Evolutionary conservation across 768 basidiomycete species (phyloP).

Genomic region (Royoungia palumana): DNA sequence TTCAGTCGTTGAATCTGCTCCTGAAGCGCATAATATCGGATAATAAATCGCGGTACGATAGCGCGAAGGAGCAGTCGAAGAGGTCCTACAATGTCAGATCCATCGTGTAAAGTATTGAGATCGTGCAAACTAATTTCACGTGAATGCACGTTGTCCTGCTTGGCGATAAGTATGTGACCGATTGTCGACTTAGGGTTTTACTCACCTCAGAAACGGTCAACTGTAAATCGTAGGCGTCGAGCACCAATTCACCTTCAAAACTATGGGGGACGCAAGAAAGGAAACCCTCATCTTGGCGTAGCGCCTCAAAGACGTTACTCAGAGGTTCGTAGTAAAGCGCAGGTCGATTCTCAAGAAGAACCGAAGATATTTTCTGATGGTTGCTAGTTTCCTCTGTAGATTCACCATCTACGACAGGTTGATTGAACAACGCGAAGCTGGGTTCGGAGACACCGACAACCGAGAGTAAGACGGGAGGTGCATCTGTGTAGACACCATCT

Average conservation of each 20-base stretch:
- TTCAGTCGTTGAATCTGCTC: constrained; percentile 48
- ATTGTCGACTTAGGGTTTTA: neutral
- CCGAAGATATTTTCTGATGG: constrained; percentile 23
- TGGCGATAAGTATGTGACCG: constrained; percentile 4
- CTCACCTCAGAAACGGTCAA: constrained; percentile 63
- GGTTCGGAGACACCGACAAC: constrained; percentile 38
- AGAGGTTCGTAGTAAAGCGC: constrained; percentile 78
- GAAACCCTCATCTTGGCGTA: constrained; percentile 56
- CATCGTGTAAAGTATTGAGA: constrained; percentile 66
- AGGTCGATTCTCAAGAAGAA: constrained; percentile 61
- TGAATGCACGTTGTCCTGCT: constrained; percentile 65
- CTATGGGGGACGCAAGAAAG: constrained; percentile 46
- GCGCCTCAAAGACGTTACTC: constrained; percentile 63
- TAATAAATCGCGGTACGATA: constrained; percentile 56
- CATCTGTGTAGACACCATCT: constrained; percentile 70
- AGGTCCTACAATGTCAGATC: constrained; percentile 56
- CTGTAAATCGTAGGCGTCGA: constrained; percentile 71
- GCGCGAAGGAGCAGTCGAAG: constrained; percentile 55
- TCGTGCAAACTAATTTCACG: constrained; percentile 72
- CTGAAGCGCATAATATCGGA: constrained; percentile 61
- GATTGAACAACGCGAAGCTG: constrained; percentile 56
- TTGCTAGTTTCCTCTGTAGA: constrained; percentile 13
- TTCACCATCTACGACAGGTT: constrained; percentile 34
- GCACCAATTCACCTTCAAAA: constrained; percentile 57
- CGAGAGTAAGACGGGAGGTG: constrained; percentile 63